phyloP scores from a whole-genome alignment of 1,284 basidiomycete species.

The Irpex sp. region DNA sequence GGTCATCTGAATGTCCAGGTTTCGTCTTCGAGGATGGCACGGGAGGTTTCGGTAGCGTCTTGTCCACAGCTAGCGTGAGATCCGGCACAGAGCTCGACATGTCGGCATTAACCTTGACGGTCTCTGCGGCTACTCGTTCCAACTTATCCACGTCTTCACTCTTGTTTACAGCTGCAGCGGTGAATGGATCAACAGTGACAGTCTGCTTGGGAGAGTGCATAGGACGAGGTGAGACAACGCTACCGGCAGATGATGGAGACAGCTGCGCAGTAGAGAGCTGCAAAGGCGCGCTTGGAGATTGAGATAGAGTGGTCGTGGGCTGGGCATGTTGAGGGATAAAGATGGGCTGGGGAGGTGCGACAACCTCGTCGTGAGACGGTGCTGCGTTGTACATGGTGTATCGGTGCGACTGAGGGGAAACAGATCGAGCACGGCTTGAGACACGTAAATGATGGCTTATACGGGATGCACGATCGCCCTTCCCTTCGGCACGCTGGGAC shows the following conservation, averaged over 20 bases:
- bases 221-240: slow-evolving; percentile 55
- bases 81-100: slow-evolving; percentile 16
- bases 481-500: slow-evolving; percentile 50
- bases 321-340: slow-evolving; percentile 1
- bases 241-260: slow-evolving; percentile 9
- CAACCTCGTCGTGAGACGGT: slow-evolving; percentile 11
- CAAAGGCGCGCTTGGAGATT: neutral
- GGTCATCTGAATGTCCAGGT: slow-evolving; percentile 16
- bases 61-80: slow-evolving; percentile 33
- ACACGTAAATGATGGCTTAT: slow-evolving; percentile 56
- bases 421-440: slow-evolving; percentile 53
- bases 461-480: slow-evolving; percentile 56
- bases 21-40: slow-evolving; percentile 40
- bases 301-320: neutral
- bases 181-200: slow-evolving; percentile 37
- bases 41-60: slow-evolving; percentile 59
- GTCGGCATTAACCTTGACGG: slow-evolving; percentile 25
- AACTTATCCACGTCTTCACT: slow-evolving; percentile 59
- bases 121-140: slow-evolving; percentile 65
- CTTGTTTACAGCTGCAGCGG: slow-evolving; percentile 37
- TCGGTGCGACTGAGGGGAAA: slow-evolving; percentile 50
- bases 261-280: neutral
- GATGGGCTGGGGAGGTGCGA: slow-evolving; percentile 17
- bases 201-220: slow-evolving; percentile 56
- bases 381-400: slow-evolving; percentile 15